Percentiles rank a stretch among this genome's conserved stretches.
These are phyloP conservation scores for Setaria viridis DNA, from an alignment of 202 grass and related monocot genomes.

Conservation along the genomic window DNA sequence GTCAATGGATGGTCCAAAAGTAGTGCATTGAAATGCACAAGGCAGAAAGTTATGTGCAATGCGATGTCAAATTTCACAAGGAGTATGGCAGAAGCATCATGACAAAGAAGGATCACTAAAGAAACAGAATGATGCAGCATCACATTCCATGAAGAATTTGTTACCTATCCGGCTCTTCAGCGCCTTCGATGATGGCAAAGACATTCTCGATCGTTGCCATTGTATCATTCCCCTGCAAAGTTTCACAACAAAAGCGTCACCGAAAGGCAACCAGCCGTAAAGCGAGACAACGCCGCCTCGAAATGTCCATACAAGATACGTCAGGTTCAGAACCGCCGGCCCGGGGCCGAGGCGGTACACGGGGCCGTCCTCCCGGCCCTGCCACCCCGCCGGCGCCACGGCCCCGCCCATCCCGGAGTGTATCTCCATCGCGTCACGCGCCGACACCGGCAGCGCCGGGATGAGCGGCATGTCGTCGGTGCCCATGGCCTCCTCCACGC, in stretches of 20 bases:
- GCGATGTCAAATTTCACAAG: neutral
- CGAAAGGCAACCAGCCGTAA: neutral
- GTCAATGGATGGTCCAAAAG: constrained; percentile 8
- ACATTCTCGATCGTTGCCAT: constrained; percentile 84
- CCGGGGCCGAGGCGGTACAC: constrained; percentile 76
- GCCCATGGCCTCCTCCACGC: constrained; percentile 56
- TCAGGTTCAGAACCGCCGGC: constrained; percentile 74
- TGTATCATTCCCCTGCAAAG: constrained; percentile 76
- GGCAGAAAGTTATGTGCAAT: neutral
- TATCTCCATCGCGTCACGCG: constrained; percentile 64
- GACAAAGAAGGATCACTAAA: neutral
- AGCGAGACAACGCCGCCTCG: neutral
- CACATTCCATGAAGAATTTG: constrained; percentile 3
- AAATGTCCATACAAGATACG: constrained; percentile 59
- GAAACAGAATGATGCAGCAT: neutral
- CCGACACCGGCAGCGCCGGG: constrained; percentile 75
- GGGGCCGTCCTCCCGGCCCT: constrained; percentile 55
- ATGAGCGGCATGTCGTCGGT: constrained; percentile 63
- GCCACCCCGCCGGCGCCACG: constrained; percentile 71
- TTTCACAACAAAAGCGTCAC: neutral
- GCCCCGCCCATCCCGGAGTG: constrained; percentile 57
- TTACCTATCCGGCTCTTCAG: constrained; percentile 84
- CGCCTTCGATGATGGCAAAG: constrained; percentile 73
- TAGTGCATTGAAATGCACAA: neutral
- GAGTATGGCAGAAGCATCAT: constrained; percentile 1